Percentiles rank a stretch among this genome's conserved stretches.
Evolutionary conservation across 768 basidiomycete species (phyloP).

Genomic region (Tulasnella sp.): DNA sequence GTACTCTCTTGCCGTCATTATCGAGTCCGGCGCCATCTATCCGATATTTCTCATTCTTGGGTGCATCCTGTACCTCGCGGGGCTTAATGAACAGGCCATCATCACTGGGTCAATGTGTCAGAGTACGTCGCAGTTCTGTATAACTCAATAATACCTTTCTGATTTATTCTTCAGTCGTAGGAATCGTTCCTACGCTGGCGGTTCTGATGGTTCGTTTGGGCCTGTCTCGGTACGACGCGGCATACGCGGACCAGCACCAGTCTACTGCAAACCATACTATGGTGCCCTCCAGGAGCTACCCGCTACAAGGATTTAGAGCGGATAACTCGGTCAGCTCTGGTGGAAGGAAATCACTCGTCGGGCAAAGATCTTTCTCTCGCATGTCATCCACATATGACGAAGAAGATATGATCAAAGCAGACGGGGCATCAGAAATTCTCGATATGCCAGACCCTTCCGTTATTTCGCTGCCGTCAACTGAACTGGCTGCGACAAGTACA

Average conservation of each 20-base stretch:
- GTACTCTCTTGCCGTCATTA: too few relatives aligned
- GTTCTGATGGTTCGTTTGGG: neutral
- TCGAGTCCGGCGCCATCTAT: too few relatives aligned
- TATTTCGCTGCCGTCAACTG: too few relatives aligned
- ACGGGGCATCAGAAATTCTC: neutral
- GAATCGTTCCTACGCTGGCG: neutral
- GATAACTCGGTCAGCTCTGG: neutral
- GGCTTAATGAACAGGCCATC: too few relatives aligned
- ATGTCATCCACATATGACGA: neutral
- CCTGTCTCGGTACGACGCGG: neutral
- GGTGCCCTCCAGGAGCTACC: neutral
- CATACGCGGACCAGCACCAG: neutral
- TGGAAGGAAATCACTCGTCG: neutral
- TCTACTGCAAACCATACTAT: too few relatives aligned
- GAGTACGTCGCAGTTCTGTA: neutral
- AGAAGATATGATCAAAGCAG: neutral
- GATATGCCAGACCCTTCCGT: too few relatives aligned
- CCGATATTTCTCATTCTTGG: too few relatives aligned
- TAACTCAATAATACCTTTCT: neutral
- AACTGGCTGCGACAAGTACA: too few relatives aligned
- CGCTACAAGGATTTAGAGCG: neutral
- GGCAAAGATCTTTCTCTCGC: neutral
- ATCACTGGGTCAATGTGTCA: neutral
- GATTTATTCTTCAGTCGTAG: neutral
- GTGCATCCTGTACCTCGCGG: too few relatives aligned